Evolutionary conservation across 164 flowering plant genomes (phyloP), one percentile per base, ranked within the genome.

Genomic region (Umbellularia californica): DNA sequence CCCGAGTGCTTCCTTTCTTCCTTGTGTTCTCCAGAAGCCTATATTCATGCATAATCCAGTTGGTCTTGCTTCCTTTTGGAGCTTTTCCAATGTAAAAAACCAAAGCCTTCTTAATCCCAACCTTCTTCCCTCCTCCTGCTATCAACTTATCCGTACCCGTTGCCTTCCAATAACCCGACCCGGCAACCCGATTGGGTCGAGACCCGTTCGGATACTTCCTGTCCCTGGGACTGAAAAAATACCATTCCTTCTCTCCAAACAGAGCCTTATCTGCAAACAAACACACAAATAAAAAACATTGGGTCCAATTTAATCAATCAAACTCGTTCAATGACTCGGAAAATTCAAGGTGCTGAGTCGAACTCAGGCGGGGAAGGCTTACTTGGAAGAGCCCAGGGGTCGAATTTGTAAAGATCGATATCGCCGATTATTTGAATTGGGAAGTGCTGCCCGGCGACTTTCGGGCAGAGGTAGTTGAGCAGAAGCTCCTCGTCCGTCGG

Each of bases 31-130:
- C 92, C 0, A 82, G 35, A 68, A 93, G 91, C 62, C 98, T 81
- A 55, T 90, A 93, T 75, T 93, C 98, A 62, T 93, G 98, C 98
- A 93, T 93, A 23, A 91, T 91, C 98, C 98, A 93, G 72, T 93
- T 90, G 0, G 98, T 93, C 71, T 93, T 93, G 71, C 85, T 87
- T 15, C 98, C 98, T 82, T 89, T 90, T 0, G 98, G 97, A 10
- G 98, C 96, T 81, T 89, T 90, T 0, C 98, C 98, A 50, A 88
- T 73, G 71, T 93, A 93, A 58, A 93, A 93, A 0, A 93, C 98
- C 3, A 91, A 78, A 51, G 98, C 95, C 76, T 93, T 93, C 77
- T 93, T 93, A 33, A 91, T 90, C 3, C 98, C 98, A n/a, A 90
- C 88, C 75, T 83, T 88, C 3, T 90, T 79, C 2, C 95, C 94